Conservation (phyloP, 108 stramenopile genomes). For the Nitzschia sp. region DNA sequence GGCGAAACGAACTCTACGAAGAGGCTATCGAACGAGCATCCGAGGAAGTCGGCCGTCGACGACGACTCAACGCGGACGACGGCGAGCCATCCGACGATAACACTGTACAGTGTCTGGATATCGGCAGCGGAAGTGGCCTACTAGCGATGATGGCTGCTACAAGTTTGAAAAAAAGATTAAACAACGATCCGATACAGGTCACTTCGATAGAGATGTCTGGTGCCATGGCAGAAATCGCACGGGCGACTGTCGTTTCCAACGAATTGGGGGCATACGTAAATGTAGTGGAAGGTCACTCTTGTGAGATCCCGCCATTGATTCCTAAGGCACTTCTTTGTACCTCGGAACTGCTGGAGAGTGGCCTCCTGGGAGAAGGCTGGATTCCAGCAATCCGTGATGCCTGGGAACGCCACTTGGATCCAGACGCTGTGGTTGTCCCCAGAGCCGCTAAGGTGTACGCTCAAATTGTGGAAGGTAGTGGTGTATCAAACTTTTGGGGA, state of each 20-base stretch:
- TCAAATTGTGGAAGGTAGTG: slow-evolving; percentile 45
- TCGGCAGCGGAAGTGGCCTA: slow-evolving; percentile 82
- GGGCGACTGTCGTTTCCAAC: slow-evolving; percentile 55
- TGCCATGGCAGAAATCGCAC: slow-evolving; percentile 72
- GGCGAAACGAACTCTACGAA: slow-evolving; percentile 66
- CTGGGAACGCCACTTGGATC: slow-evolving; percentile 73
- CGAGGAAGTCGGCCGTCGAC: slow-evolving; percentile 13
- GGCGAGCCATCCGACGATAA: neutral
- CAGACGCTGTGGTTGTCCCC: slow-evolving; percentile 66
- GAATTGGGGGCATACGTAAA: neutral
- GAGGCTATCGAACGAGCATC: slow-evolving; percentile 57
- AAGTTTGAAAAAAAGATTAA: slow-evolving; percentile 17
- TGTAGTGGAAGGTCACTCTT: slow-evolving; percentile 69
- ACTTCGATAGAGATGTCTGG: slow-evolving; percentile 77
- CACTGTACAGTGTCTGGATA: slow-evolving; percentile 57
- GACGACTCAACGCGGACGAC: neutral
- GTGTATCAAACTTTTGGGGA: slow-evolving; percentile 20
- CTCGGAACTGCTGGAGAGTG: slow-evolving; percentile 82
- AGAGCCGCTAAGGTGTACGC: slow-evolving; percentile 65
- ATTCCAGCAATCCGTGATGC: slow-evolving; percentile 78
- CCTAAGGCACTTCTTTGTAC: slow-evolving; percentile 63
- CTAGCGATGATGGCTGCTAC: slow-evolving; percentile 71
- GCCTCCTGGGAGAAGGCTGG: slow-evolving; percentile 78
- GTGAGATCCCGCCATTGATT: slow-evolving; percentile 35
- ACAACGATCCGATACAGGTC: slow-evolving; percentile 14